These are phyloP conservation scores for Phytophthora fragariaefolia DNA, from an alignment of 352 stramenopile genomes.

Conservation along the genomic window DNA sequence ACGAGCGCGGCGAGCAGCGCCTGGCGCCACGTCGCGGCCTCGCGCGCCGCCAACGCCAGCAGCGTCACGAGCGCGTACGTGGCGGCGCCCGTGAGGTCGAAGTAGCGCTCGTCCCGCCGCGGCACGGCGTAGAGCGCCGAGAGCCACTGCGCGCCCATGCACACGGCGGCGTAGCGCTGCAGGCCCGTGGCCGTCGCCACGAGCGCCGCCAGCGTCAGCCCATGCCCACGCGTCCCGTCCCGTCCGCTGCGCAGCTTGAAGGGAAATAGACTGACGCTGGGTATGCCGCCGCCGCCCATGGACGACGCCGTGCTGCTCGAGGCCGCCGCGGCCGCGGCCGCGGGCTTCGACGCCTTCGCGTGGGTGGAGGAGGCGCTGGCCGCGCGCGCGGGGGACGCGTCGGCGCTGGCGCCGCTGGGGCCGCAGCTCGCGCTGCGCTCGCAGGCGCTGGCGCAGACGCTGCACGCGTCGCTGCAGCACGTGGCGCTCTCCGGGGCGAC, in stretches of 20 bases:
- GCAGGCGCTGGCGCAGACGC: constrained; percentile 59
- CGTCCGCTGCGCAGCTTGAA: no score
- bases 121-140: constrained; percentile 73
- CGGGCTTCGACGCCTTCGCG: constrained; percentile 71
- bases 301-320: constrained; percentile 41
- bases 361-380: constrained; percentile 75
- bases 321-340: constrained; percentile 51
- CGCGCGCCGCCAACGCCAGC: constrained; percentile 38
- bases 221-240: no score
- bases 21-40: constrained; percentile 50
- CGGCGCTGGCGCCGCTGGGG: constrained; percentile 49
- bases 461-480: constrained; percentile 70
- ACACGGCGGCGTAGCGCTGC: constrained; percentile 55
- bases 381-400: constrained; percentile 34
- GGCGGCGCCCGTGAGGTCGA: constrained; percentile 83
- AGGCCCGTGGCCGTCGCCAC: constrained; percentile 47
- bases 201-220: constrained; percentile 39
- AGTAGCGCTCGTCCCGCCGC: constrained; percentile 77
- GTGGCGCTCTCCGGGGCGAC: constrained; percentile 53
- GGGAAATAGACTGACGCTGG: no score
- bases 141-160: constrained; percentile 71
- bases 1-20: constrained; percentile 71
- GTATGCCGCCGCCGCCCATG: no score
- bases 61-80: constrained; percentile 74
- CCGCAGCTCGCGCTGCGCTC: constrained; percentile 68